phyloP scores from a whole-genome alignment of 2,329 filamentous ascomycete species.

The Dichotomopilus funicola region DNA sequence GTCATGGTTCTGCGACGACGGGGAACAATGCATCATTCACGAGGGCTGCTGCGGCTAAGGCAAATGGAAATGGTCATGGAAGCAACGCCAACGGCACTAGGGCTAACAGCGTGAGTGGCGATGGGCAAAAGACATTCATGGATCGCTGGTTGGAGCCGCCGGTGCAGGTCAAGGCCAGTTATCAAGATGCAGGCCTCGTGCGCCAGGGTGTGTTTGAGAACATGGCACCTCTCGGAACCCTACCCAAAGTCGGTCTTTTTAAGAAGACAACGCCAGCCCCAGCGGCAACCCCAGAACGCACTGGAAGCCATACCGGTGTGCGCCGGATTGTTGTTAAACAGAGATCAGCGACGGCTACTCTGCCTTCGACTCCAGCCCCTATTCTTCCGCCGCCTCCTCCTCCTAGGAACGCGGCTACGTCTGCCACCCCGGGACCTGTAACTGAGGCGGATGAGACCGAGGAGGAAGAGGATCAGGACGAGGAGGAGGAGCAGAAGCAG shows the following conservation, averaged over 20 bases:
- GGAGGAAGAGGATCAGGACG: constrained; percentile 23
- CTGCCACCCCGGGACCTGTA: neutral
- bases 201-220: constrained; percentile 71
- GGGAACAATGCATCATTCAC: constrained; percentile 18
- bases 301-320: constrained; percentile 25
- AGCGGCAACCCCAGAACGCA: constrained; percentile 14
- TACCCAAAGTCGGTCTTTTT: constrained; percentile 58
- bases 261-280: constrained; percentile 38
- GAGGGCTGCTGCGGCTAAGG: constrained; percentile 5
- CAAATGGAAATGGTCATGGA: too few relatives aligned
- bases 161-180: constrained; percentile 60
- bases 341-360: neutral
- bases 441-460: constrained; percentile 25
- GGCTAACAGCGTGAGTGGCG: constrained; percentile 24
- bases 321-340: constrained; percentile 43
- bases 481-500: constrained; percentile 24
- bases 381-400: neutral
- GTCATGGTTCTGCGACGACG: constrained; percentile 20
- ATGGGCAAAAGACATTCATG: constrained; percentile 44
- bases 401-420: neutral
- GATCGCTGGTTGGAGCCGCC: constrained; percentile 53
- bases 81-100: constrained; percentile 8
- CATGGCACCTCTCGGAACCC: constrained; percentile 74
- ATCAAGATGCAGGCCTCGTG: constrained; percentile 68
- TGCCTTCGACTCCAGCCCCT: neutral